Evolutionary conservation across 2,329 filamentous ascomycete genomes (phyloP).

Genomic region (Aspergillus chevalieri): DNA sequence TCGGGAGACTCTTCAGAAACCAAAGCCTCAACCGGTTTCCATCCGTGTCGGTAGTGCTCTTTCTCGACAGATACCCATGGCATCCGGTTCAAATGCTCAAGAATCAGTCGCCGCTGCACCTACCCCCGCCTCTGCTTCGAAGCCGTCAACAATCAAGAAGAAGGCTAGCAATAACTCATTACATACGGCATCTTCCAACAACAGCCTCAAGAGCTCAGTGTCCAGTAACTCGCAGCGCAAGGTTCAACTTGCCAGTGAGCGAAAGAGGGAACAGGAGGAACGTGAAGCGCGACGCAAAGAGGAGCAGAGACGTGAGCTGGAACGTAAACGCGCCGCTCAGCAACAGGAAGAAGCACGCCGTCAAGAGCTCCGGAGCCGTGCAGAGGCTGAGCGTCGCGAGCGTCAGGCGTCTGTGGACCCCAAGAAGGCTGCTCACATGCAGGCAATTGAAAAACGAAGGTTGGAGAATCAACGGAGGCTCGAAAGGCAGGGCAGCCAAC

Average conservation of each 20-base stretch:
- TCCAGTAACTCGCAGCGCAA: constrained; percentile 60
- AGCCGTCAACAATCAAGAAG: constrained; percentile 45
- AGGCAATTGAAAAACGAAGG: constrained; percentile 50
- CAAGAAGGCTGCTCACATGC: constrained; percentile 61
- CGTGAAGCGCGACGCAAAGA: constrained; percentile 70
- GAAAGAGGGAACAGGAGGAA: constrained; percentile 80
- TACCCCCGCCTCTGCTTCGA: constrained; percentile 43
- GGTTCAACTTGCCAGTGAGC: constrained; percentile 67
- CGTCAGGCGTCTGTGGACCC: constrained; percentile 50
- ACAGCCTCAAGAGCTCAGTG: constrained; percentile 59
- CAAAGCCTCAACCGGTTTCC: constrained; percentile 43
- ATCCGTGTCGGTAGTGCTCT: constrained; percentile 45
- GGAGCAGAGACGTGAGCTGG: constrained; percentile 73
- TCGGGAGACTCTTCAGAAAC: constrained; percentile 38
- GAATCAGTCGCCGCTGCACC: constrained; percentile 46
- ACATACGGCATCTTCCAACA: constrained; percentile 47
- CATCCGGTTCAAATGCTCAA: constrained; percentile 50
- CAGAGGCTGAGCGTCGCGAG: constrained; percentile 47
- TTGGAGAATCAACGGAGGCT: constrained; percentile 42
- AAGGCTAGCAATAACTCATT: constrained; percentile 64
- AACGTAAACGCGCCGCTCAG: constrained; percentile 64
- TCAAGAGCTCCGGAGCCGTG: constrained; percentile 56
- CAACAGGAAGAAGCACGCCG: constrained; percentile 55
- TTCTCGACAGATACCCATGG: constrained; percentile 39
- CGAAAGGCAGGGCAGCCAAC: constrained; percentile 40